phyloP scores from a whole-genome alignment of 2,329 filamentous ascomycete genomes.

The Xylariaceae sp. region DNA sequence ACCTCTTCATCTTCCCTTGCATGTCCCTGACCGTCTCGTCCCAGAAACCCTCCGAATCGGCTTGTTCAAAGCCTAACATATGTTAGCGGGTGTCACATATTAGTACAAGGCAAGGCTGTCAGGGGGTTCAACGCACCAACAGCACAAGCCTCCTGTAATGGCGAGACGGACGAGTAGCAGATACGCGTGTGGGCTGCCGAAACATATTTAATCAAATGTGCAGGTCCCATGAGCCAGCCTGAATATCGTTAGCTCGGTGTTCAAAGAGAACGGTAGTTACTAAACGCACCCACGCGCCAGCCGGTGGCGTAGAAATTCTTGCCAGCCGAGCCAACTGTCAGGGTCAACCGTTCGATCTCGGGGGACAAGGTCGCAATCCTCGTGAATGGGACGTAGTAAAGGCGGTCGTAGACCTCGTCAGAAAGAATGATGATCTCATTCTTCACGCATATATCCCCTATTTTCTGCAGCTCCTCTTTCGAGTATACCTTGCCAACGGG shows the following conservation, averaged over 20 bases:
- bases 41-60: conserved; percentile 86
- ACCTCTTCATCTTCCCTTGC: conserved; percentile 83
- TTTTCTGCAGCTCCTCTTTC: conserved; percentile 76
- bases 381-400: conserved; percentile 95
- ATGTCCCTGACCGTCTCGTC: conserved; percentile 80
- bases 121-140: conserved; percentile 55
- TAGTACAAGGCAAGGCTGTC: neutral
- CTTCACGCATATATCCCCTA: conserved; percentile 88
- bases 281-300: conserved; percentile 74
- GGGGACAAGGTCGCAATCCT: conserved; percentile 88
- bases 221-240: conserved; percentile 89
- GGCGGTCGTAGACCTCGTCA: conserved; percentile 90
- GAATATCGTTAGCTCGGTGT: neutral
- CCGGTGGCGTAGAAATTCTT: conserved; percentile 99
- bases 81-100: conserved; percentile 1
- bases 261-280: neutral
- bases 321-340: conserved; percentile 93
- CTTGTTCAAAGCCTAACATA: conserved; percentile 74
- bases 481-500: conserved; percentile 96
- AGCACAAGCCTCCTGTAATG: conserved; percentile 90
- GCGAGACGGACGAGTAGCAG: conserved; percentile 92
- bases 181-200: conserved; percentile 92
- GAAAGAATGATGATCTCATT: conserved; percentile 92
- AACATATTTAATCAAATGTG: conserved; percentile 88
- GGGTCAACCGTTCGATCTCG: conserved; percentile 82